Base-by-base conservation (phyloP, 441 rosid species). In the Syzygium malaccense region DNA sequence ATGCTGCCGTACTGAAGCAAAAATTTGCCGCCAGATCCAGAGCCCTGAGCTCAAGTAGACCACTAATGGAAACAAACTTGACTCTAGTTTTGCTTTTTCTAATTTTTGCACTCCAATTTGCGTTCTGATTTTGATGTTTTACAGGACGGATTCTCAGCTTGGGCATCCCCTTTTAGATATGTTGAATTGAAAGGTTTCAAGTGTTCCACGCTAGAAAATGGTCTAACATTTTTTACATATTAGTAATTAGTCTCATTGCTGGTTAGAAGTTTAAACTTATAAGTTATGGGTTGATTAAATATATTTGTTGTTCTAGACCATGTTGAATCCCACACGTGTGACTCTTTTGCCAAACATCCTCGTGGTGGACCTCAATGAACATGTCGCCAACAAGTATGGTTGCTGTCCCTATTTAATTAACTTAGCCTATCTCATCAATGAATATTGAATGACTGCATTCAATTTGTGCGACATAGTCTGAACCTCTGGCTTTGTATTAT, bases 321-420 rank as follows among this genome's bases (percentile, higher is more conserved):
- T 25, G 13, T 23, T 1, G 5, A 37, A 20, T 37, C 17, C 28
- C 8, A 0, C 1, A 3, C 3, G 9, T 11, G 51, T 20, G 28
- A 71, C 49, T 71, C 14, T 71, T 71, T 71, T 15, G 1, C 17
- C 28, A 37, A 26, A 37, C 9, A 12, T n/a, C 51, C 51, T 1
- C 3, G 9, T 13, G 37, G 83, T 71, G 83, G 28, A 71, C 51
- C n/a, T 71, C n/a, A 19, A 37, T 12, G 83, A 37, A 12, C 83
- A 37, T 37, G 51, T 71, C 17, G 7, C 23, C 1, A 7, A 75
- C 83, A 12, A 57, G 62, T n/a, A 26, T n/a, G 62, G 62, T n/a
- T 57, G n/a, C n/a, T 57, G 14, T 25, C n/a, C n/a, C n/a, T 57
- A 57, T 57, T 57, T 57, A 9, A 11, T 57, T 25, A 25, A 57